Percentiles rank a stretch among this genome's conserved stretches.
Evolutionary conservation across 768 basidiomycete genomes (phyloP).

Genomic region (Podaxis rugospora): DNA sequence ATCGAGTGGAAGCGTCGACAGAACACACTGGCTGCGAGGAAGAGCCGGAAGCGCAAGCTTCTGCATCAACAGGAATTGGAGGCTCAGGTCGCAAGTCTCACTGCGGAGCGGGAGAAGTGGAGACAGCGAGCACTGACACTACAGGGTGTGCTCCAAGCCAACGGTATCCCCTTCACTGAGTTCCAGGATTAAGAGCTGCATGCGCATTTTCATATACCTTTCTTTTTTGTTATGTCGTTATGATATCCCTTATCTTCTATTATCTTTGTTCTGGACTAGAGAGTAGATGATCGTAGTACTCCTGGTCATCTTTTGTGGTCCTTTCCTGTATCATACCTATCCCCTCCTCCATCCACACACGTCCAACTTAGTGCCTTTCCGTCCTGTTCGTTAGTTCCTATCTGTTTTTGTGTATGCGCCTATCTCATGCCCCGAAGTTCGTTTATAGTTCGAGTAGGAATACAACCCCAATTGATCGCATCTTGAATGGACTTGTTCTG

Average conservation of each 20-base stretch:
- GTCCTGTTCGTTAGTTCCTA: neutral
- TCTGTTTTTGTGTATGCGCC: neutral
- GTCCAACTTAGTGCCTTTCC: no score
- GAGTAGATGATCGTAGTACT: neutral
- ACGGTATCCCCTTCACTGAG: conserved; percentile 15
- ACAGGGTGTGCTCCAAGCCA: conserved; percentile 36
- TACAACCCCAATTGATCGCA: neutral
- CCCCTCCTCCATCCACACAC: neutral
- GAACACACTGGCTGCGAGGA: conserved; percentile 78
- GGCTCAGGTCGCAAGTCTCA: conserved; percentile 38
- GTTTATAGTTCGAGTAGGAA: neutral
- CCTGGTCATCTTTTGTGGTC: neutral
- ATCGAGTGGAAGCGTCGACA: conserved; percentile 77
- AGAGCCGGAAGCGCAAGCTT: conserved; percentile 70
- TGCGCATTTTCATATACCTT: neutral
- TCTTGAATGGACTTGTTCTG: neutral
- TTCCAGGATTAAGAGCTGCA: conserved; percentile 12
- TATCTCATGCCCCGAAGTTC: neutral
- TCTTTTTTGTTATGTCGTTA: conserved; percentile 3
- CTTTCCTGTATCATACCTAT: neutral
- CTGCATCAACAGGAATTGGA: conserved; percentile 64
- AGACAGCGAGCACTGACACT: conserved; percentile 38
- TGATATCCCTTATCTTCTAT: conserved; percentile 2
- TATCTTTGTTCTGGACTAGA: neutral
- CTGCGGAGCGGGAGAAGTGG: conserved; percentile 52